Conservation (phyloP, 768 basidiomycete species). For the Russula ochroleuca region DNA sequence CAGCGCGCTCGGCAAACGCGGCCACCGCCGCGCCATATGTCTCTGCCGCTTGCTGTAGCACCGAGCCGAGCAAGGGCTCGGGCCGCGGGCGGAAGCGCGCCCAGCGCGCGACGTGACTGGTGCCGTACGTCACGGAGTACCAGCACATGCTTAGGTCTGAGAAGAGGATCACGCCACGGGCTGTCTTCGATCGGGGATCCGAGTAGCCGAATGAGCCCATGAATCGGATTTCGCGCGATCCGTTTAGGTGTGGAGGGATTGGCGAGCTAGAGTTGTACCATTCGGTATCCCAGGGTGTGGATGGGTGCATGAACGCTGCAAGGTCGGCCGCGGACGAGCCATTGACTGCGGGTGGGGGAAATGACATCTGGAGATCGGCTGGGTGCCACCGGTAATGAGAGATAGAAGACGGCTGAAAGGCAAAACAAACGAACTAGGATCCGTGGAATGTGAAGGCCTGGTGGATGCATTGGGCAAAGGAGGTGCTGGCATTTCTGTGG, state of each 20-base stretch:
- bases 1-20: conserved; percentile 46
- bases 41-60: conserved; percentile 42
- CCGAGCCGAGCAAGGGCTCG: conserved; percentile 33
- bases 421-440: conserved; percentile 1
- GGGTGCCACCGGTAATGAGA: neutral
- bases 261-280: conserved; percentile 40
- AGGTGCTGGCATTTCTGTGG: neutral
- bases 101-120: conserved; percentile 33
- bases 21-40: conserved; percentile 49
- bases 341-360: conserved; percentile 35
- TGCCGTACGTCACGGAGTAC: conserved; percentile 42
- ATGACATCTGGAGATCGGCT: conserved; percentile 33
- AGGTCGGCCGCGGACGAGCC: conserved; percentile 42
- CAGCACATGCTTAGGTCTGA: conserved; percentile 49
- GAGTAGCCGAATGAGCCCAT: conserved; percentile 33
- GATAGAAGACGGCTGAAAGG: neutral
- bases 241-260: conserved; percentile 36
- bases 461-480: neutral
- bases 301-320: conserved; percentile 43
- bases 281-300: conserved; percentile 39
- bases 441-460: neutral
- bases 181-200: conserved; percentile 33
- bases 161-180: conserved; percentile 42
- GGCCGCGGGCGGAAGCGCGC: conserved; percentile 43
- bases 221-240: conserved; percentile 31